Conservation (phyloP, 2,329 filamentous ascomycete genomes). For the Arthrobotrys conoides region DNA sequence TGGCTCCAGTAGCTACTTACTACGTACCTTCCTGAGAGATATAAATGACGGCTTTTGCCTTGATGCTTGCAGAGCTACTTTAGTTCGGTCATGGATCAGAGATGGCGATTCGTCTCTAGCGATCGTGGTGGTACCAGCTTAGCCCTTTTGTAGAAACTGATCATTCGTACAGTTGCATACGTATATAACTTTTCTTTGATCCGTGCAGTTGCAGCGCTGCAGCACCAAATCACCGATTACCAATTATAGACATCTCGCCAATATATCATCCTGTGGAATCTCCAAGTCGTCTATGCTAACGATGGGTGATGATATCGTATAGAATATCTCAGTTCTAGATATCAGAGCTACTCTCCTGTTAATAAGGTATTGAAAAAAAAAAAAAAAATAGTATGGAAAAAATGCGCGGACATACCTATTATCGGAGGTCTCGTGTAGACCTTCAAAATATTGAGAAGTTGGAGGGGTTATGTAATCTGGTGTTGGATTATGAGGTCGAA, state of each 20-base stretch:
- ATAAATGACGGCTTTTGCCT: conserved; percentile 27
- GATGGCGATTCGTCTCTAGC: background rate
- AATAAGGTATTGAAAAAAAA: background rate
- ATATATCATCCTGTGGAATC: background rate
- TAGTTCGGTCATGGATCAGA: conserved; percentile 7
- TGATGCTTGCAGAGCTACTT: background rate
- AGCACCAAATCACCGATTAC: background rate
- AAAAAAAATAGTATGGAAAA: background rate
- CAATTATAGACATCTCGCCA: background rate
- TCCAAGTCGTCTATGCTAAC: too few relatives aligned
- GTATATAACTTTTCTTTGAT: background rate
- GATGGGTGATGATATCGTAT: background rate
- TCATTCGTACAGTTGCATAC: background rate
- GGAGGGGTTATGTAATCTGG: conserved; percentile 14
- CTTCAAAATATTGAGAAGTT: background rate
- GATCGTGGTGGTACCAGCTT: background rate
- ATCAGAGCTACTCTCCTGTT: background rate
- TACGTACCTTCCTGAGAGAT: conserved; percentile 17
- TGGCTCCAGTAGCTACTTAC: background rate
- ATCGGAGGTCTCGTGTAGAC: background rate
- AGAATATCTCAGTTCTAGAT: background rate
- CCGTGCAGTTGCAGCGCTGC: background rate
- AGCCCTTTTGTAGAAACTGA: background rate
- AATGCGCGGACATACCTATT: background rate
- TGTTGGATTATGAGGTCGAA: conserved; percentile 20